A percentile compares a stretch with the other conserved stretches of the same genome.
Evolutionary conservation across 805 yeast genomes (phyloP).

Genomic region (Candida andamanensis): DNA sequence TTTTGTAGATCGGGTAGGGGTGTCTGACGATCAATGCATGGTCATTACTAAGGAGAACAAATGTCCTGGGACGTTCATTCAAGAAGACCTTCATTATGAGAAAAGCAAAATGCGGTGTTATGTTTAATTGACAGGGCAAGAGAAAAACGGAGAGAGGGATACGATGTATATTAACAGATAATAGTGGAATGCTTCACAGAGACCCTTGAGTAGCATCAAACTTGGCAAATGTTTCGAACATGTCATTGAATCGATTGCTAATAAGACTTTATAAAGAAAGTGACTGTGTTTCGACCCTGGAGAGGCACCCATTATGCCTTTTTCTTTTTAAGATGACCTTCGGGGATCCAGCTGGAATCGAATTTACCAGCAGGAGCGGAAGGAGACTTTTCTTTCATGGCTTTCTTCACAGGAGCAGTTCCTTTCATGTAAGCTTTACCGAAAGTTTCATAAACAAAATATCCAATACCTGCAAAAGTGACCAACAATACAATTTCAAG

Average conservation of each 20-base stretch:
- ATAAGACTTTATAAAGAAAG: no score
- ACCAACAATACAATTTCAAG: constrained; percentile 51
- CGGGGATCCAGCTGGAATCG: constrained; percentile 58
- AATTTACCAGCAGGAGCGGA: constrained; percentile 19
- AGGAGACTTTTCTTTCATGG: constrained; percentile 18
- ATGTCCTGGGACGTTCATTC: constrained; percentile 61
- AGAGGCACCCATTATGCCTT: constrained; percentile 18
- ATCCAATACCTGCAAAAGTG: constrained; percentile 46
- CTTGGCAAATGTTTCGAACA: no score
- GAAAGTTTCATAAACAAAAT: constrained; percentile 39
- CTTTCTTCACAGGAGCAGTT: constrained; percentile 28
- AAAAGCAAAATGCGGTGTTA: not conserved
- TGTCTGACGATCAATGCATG: constrained; percentile 58
- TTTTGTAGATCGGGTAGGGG: constrained; percentile 26
- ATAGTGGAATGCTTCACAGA: no score
- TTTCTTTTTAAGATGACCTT: constrained; percentile 39
- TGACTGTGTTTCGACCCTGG: no score
- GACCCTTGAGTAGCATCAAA: no score
- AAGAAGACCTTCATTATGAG: constrained; percentile 56
- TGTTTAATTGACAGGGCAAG: no score
- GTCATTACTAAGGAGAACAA: constrained; percentile 57
- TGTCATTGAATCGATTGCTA: no score
- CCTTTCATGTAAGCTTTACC: constrained; percentile 43
- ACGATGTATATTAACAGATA: no score
- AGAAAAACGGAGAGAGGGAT: no score